phyloP scores from a whole-genome alignment of 805 yeast species.

The Zygosaccharomyces siamensis region DNA sequence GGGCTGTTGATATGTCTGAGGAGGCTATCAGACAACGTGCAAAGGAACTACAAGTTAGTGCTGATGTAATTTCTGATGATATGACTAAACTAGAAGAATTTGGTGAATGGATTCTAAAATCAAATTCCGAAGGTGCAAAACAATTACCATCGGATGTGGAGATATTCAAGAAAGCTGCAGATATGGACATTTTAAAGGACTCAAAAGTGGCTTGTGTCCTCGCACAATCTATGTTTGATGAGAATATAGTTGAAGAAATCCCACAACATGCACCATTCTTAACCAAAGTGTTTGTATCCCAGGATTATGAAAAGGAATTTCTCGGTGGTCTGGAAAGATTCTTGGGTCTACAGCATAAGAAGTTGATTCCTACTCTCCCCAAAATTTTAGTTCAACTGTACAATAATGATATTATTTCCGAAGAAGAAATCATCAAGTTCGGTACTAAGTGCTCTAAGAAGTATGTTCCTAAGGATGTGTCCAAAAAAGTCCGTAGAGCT shows the following conservation, averaged over 20 bases:
- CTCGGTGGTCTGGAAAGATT: slow-evolving; percentile 95
- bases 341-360: slow-evolving; percentile 75
- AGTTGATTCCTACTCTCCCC: slow-evolving; percentile 66
- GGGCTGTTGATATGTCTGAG: slow-evolving; percentile 97
- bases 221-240: slow-evolving; percentile 84
- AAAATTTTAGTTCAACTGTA: slow-evolving; percentile 77
- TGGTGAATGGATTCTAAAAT: slow-evolving; percentile 79
- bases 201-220: slow-evolving; percentile 83
- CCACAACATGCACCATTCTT: slow-evolving; percentile 77
- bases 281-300: slow-evolving; percentile 57
- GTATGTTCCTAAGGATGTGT: slow-evolving; percentile 84
- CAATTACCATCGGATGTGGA: slow-evolving; percentile 80
- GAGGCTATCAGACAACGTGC: slow-evolving; percentile 95
- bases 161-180: slow-evolving; percentile 83
- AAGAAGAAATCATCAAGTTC: slow-evolving; percentile 76
- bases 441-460: slow-evolving; percentile 87
- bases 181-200: slow-evolving; percentile 64
- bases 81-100: slow-evolving; percentile 58
- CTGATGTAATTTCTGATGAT: slow-evolving; percentile 40
- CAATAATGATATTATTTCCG: slow-evolving; percentile 77
- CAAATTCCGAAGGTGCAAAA: slow-evolving; percentile 47
- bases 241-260: slow-evolving; percentile 67
- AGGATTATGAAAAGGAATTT: slow-evolving; percentile 77
- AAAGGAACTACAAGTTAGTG: slow-evolving; percentile 68
- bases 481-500: slow-evolving; percentile 91